Evolutionary conservation across 306 rosid species (phyloP).

Genomic region (Cercis canadensis): DNA sequence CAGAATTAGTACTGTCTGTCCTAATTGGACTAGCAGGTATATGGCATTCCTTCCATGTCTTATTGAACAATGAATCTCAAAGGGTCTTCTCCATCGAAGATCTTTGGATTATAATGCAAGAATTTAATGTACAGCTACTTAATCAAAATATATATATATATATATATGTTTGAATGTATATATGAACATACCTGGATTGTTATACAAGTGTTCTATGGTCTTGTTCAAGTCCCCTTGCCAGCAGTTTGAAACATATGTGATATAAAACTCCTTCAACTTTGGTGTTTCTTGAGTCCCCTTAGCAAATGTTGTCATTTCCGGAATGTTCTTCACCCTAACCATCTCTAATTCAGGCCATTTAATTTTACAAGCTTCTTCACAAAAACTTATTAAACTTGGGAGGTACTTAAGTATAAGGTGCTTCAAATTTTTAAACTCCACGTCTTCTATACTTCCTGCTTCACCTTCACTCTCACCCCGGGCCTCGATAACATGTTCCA

Average conservation of each 20-base stretch:
- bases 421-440: neutral
- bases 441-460: neutral
- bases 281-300: neutral
- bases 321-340: neutral
- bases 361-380: neutral
- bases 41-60: too few relatives aligned
- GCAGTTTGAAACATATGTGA: neutral
- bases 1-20: too few relatives aligned
- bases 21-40: too few relatives aligned
- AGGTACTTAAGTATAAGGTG: conserved; percentile 20
- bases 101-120: too few relatives aligned
- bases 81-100: too few relatives aligned
- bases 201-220: neutral
- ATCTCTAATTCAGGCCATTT: neutral
- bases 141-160: too few relatives aligned
- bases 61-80: too few relatives aligned
- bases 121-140: too few relatives aligned
- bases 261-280: neutral
- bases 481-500: neutral
- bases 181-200: too few relatives aligned
- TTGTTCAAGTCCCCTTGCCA: neutral
- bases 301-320: conserved; percentile 1
- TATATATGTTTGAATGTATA: too few relatives aligned
- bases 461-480: neutral
- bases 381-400: neutral